Conservation (phyloP, 306 rosid genomes). For the Echinosophora koreensis region DNA sequence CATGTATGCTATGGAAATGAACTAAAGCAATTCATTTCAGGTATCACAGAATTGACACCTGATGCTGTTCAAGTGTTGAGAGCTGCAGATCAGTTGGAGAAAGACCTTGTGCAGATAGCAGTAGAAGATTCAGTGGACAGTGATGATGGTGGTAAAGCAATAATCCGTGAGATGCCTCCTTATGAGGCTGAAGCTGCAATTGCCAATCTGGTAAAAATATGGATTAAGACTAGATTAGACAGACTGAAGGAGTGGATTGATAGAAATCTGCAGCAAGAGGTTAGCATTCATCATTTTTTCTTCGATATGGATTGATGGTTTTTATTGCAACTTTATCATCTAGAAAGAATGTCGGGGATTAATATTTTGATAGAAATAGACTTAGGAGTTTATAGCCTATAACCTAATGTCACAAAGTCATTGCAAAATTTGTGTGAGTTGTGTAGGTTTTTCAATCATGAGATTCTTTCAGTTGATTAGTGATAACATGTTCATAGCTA, state of each 20-base stretch:
- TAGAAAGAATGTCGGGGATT: conserved; percentile 3
- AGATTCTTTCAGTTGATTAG: conserved; percentile 31
- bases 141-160: conserved; percentile 97
- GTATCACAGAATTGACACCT: conserved; percentile 89
- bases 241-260: conserved; percentile 94
- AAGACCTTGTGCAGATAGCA: conserved; percentile 94
- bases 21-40: conserved; percentile 84
- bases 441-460: conserved; percentile 12
- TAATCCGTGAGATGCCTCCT: conserved; percentile 99
- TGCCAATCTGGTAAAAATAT: conserved; percentile 88
- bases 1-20: conserved; percentile 93
- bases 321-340: conserved; percentile 32
- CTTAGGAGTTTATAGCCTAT: not conserved
- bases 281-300: conserved; percentile 52
- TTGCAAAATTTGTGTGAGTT: conserved; percentile 12
- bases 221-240: conserved; percentile 92
- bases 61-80: conserved; percentile 94
- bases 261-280: conserved; percentile 97
- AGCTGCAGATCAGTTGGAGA: conserved; percentile 98
- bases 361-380: conserved; percentile 26
- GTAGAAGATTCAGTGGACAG: conserved; percentile 97
- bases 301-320: conserved; percentile 8
- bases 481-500: conserved; percentile 14
- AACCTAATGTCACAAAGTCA: not conserved
- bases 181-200: conserved; percentile 93